Base-by-base conservation (phyloP, 2,329 filamentous ascomycete genomes). In the Trichocomaceae sp. region DNA sequence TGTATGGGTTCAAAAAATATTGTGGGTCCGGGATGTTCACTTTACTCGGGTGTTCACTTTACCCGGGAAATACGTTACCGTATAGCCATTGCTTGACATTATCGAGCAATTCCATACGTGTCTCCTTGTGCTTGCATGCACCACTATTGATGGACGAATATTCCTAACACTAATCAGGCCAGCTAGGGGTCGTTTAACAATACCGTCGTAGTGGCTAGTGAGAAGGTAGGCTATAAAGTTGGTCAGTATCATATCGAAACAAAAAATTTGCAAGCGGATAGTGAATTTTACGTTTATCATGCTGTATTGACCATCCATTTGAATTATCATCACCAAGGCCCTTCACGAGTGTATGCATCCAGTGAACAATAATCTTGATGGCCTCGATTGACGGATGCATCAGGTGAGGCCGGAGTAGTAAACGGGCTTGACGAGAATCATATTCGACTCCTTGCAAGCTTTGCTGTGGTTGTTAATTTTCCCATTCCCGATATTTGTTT, bases 51-150 rank as follows among this genome's bases (percentile, higher is more conserved):
- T n/a, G n/a, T n/a, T n/a, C n/a, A n/a, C 26, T 50, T 22, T 8
- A 50, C 47, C 2, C 37, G 31, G 15, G 20, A 9, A 41, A 41
- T 50, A n/a, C n/a, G 33, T 13, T 50, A 23, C 35, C 47, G 33
- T 39, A 50, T 23, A 50, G 15, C 47, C 47, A 50, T 26, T 50
- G 22, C 33, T 50, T 50, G 17, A 41, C 47, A 50, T 29, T 50
- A 20, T 50, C 33, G 20, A 50, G 22, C 5, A 50, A n/a, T 41
- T 50, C 33, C 22, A 26, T 26, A 12, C 20, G 33, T 41, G 35
- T 41, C 20, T 41, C 47, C 6, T 39, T 50, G 35, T 41, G n/a
- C 17, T 29, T 26, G 19, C 47, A 9, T 49, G 22, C 15, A 49
- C 20, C 17, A 49, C 13, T 9, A 26, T 15, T 10, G 33, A 49